A percentile compares a stretch with the other conserved stretches of the same genome.
Evolutionary conservation across 805 yeast genomes (phyloP).

Genomic region (Candida peoriensis): DNA sequence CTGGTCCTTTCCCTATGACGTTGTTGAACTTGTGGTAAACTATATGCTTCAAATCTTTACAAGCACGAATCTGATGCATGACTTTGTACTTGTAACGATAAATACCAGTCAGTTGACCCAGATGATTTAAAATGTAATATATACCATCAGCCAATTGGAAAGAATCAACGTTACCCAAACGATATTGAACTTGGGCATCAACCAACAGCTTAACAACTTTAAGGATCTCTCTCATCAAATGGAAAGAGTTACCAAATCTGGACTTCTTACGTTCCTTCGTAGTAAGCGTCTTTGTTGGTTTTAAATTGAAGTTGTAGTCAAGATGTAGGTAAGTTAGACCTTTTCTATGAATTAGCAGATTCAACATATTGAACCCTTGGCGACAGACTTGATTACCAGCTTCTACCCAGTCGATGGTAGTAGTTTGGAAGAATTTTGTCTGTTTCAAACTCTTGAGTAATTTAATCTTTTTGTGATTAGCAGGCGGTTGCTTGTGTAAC

Average conservation of each 20-base stretch:
- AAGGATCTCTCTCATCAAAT: conserved; percentile 82
- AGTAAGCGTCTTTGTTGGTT: conserved; percentile 93
- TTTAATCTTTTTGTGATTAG: conserved; percentile 46
- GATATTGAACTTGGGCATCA: conserved; percentile 88
- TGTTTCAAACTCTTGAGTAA: conserved; percentile 61
- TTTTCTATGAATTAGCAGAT: conserved; percentile 79
- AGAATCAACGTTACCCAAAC: conserved; percentile 88
- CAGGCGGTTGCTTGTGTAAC: conserved; percentile 44
- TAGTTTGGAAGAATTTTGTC: conserved; percentile 87
- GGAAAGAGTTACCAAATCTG: conserved; percentile 95
- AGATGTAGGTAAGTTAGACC: conserved; percentile 90
- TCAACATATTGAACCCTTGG: conserved; percentile 93
- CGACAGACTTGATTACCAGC: conserved; percentile 92
- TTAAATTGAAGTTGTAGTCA: conserved; percentile 91
- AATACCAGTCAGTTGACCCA: conserved; percentile 95
- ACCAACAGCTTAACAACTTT: conserved; percentile 81
- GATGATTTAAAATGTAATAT: conserved; percentile 82
- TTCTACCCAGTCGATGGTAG: conserved; percentile 96
- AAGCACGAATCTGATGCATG: conserved; percentile 96
- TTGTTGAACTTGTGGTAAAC: conserved; percentile 80
- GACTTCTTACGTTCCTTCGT: conserved; percentile 96
- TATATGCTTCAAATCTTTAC: conserved; percentile 92
- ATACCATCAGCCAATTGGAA: conserved; percentile 94
- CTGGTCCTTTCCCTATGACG: conserved; percentile 95
- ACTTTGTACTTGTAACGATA: conserved; percentile 95